Percentiles rank a stretch among this genome's conserved stretches.
phyloP scores from a whole-genome alignment of 768 basidiomycete species.

The Epithele typhae region DNA sequence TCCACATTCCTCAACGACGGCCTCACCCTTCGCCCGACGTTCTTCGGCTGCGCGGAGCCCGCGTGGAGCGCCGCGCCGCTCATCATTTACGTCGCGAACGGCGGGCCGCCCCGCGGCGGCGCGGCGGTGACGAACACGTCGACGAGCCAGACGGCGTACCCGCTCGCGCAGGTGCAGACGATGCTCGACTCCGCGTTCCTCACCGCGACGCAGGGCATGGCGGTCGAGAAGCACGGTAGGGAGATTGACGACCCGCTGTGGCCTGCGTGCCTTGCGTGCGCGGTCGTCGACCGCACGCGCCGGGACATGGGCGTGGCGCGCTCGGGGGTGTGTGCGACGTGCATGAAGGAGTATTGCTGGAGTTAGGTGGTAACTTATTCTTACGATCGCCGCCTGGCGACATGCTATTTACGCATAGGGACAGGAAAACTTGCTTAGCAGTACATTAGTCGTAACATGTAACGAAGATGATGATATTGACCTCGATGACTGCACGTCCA shows the following conservation, averaged over 20 bases:
- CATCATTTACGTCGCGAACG: constrained; percentile 57
- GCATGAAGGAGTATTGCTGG: constrained; percentile 29
- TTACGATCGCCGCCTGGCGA: too few species aligned
- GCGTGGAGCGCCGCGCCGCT: constrained; percentile 42
- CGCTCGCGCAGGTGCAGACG: constrained; percentile 31
- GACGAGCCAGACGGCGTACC: constrained; percentile 36
- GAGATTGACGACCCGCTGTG: constrained; percentile 41
- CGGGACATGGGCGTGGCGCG: constrained; percentile 13
- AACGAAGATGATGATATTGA: too few species aligned
- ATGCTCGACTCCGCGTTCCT: constrained; percentile 44
- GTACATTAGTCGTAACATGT: too few species aligned
- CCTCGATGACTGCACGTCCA: too few species aligned
- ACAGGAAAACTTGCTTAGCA: too few species aligned
- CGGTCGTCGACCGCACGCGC: constrained; percentile 41
- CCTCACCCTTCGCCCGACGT: constrained; percentile 64
- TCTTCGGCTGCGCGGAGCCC: constrained; percentile 66
- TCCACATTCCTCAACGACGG: constrained; percentile 54
- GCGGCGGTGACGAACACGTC: constrained; percentile 39
- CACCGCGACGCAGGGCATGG: constrained; percentile 41
- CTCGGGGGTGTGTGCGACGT: constrained; percentile 22
- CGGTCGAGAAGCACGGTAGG: constrained; percentile 23
- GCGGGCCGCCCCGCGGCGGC: constrained; percentile 38
- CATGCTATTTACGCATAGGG: too few species aligned
- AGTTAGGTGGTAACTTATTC: too few species aligned
- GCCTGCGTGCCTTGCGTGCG: constrained; percentile 69